Percentiles rank a stretch among this genome's conserved stretches.
Evolutionary conservation across 179 eudicot species (phyloP).

Genomic region (Heliamphora pulchella): DNA sequence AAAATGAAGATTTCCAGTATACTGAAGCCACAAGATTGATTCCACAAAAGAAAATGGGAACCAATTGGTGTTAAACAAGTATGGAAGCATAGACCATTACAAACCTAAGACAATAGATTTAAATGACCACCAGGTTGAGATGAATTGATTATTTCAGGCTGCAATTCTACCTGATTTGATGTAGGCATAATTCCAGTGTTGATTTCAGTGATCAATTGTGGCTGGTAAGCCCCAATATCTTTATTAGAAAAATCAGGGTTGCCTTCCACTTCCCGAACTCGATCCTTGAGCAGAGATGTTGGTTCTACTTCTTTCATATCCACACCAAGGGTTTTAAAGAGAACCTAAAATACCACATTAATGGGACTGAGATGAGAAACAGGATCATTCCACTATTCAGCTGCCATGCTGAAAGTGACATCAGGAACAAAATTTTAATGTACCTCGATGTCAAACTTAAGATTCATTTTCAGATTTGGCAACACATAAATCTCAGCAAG

Average conservation of each 20-base stretch:
- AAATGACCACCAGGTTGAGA: constrained; percentile 51
- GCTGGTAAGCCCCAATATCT: constrained; percentile 54
- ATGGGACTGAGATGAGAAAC: background rate
- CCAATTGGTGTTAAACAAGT: background rate
- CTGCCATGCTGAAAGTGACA: background rate
- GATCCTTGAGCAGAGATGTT: constrained; percentile 57
- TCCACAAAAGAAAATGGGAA: background rate
- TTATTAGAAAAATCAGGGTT: constrained; percentile 86
- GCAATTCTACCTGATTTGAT: constrained; percentile 50
- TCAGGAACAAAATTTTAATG: background rate
- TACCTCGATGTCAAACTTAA: constrained; percentile 93
- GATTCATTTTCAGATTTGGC: constrained; percentile 90
- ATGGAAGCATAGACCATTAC: constrained; percentile 11
- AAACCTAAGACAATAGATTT: constrained; percentile 56
- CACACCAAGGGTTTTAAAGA: constrained; percentile 69
- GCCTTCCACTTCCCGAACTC: constrained; percentile 63
- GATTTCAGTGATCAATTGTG: constrained; percentile 31
- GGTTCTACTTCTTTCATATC: constrained; percentile 67
- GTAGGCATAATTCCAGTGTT: constrained; percentile 39
- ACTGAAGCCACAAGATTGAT: constrained; percentile 28
- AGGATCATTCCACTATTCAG: background rate
- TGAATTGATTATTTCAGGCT: constrained; percentile 44
- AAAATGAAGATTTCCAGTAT: constrained; percentile 43
- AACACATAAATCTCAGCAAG: constrained; percentile 83
- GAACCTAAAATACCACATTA: constrained; percentile 37